Base-by-base conservation (phyloP, 179 eudicot genomes). In the Silene coronaria region DNA sequence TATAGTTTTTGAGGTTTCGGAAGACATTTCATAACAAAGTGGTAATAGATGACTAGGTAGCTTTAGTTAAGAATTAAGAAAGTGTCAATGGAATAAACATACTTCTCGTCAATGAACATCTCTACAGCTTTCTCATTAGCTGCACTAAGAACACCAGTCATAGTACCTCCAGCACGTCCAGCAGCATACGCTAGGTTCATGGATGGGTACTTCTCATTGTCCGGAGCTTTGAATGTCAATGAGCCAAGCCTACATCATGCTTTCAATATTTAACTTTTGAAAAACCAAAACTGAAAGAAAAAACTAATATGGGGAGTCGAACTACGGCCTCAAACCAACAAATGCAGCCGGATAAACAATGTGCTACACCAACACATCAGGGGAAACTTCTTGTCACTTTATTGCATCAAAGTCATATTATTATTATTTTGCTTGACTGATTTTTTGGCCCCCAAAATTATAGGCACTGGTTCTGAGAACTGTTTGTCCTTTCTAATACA, bases 121-220 rank as follows among this genome's bases (percentile, higher is more conserved):
- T 95, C 97, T 2, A 92, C 97, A 3, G 97, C 99, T 81, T 89
- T 92, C 91, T 95, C 96, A 80, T 95, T 95, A 73, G 96, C 99
- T 27, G 99, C 99, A 71, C 97, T 92, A 51, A 91, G 95, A 74
- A 95, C 96, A 60, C 97, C 96, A 6, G 97, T 92, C 97, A 95
- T 95, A 67, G 99, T 95, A 64, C 97, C 97, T 36, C 97, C 97
- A 32, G 97, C 91, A 73, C 96, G 87, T 55, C 97, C 99, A 59
- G 99, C 96, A 76, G 95, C 87, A 73, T 92, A 95, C 14, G 97
- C 99, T 69, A 95, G 78, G 80, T 95, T 87, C 91, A 95, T 84
- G 5, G 97, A 95, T 55, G 99, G 97, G 82, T 95, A 95, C 75
- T 95, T 92, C 78, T 82, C 85, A 72, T 95, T 90, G 84, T 95